These are phyloP conservation scores for Trichoderma gracile DNA, from an alignment of 2,329 filamentous ascomycete genomes.

Conservation along the genomic window DNA sequence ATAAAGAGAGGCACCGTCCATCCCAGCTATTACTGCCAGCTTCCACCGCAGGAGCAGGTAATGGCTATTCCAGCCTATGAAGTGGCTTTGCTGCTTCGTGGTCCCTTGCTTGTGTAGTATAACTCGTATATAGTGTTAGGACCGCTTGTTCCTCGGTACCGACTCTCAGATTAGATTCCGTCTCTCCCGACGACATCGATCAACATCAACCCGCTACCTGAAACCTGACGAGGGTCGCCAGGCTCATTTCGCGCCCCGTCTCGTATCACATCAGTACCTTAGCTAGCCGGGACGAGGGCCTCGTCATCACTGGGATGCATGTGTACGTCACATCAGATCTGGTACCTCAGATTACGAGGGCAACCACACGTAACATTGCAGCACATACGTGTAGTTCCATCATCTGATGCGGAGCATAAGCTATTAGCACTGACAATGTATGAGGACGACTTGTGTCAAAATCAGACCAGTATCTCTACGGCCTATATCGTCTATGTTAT, in stretches of 20 bases:
- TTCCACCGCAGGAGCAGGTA: not conserved
- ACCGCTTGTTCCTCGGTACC: not conserved
- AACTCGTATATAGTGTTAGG: not conserved
- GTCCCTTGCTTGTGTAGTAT: too few species aligned
- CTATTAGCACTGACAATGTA: too few species aligned
- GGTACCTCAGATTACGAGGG: not conserved
- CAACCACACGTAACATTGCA: too few species aligned
- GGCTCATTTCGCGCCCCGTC: slow-evolving; percentile 5
- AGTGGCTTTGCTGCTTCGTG: not conserved
- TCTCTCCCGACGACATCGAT: not conserved
- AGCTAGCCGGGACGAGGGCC: not conserved
- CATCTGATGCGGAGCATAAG: too few species aligned
- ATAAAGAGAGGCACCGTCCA: not conserved
- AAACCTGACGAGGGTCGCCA: slow-evolving; percentile 21
- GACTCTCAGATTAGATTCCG: not conserved
- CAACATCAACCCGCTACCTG: slow-evolving; percentile 12
- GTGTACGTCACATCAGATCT: not conserved
- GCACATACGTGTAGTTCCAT: too few species aligned
- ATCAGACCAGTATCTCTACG: too few species aligned
- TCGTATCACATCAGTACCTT: slow-evolving; percentile 12
- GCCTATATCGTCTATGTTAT: too few species aligned
- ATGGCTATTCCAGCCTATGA: not conserved
- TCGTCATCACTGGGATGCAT: not conserved
- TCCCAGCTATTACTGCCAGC: not conserved
- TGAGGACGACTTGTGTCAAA: too few species aligned